Conservation (phyloP, 2,329 filamentous ascomycete genomes). For the Sporothrix globosa region DNA sequence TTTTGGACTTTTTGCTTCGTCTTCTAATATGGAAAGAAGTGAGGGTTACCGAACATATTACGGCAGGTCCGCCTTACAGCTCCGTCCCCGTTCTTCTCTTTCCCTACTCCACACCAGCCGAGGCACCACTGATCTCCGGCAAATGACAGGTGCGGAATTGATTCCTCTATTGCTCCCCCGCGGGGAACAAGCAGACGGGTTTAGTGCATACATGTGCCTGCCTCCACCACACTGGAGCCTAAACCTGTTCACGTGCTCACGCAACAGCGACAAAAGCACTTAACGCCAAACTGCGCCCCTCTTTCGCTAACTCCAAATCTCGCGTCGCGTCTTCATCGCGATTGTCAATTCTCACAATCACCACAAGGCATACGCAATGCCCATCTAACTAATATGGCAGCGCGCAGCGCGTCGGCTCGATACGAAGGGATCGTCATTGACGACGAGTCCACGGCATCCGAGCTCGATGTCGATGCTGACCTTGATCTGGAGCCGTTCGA, state of each 20-base stretch:
- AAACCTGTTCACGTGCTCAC: constrained; percentile 28
- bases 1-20: background rate
- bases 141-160: constrained; percentile 23
- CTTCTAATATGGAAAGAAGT: background rate
- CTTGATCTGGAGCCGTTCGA: constrained; percentile 27
- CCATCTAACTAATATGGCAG: constrained; percentile 29
- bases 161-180: constrained; percentile 15
- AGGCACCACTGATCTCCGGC: constrained; percentile 13
- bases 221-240: background rate
- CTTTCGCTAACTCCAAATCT: background rate
- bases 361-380: background rate
- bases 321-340: constrained; percentile 19
- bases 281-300: constrained; percentile 21
- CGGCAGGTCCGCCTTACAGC: constrained; percentile 7
- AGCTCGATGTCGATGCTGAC: constrained; percentile 12
- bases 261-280: constrained; percentile 3
- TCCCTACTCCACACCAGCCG: constrained; percentile 23
- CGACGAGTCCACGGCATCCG: constrained; percentile 30
- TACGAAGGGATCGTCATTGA: constrained; percentile 29
- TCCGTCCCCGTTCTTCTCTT: background rate
- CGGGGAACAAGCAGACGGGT: background rate
- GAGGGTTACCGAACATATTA: too few species aligned
- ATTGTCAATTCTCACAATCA: background rate
- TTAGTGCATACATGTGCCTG: background rate
- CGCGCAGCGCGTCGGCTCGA: constrained; percentile 13